Percentiles rank a stretch among this genome's conserved stretches.
phyloP scores from a whole-genome alignment of 768 basidiomycete genomes.

The Mycena metata region DNA sequence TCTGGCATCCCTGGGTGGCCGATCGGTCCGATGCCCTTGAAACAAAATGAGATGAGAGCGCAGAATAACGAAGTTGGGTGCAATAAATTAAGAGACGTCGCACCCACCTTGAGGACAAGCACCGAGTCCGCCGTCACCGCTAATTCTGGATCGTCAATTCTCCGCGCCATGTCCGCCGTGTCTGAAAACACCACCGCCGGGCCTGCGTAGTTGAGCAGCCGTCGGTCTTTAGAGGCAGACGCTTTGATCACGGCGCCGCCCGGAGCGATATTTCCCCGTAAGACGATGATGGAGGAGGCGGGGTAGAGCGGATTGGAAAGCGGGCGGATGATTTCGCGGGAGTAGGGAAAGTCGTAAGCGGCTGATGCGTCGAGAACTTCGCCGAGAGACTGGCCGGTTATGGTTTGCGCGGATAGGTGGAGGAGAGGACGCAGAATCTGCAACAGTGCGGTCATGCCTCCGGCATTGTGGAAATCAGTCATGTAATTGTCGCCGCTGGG shows the following conservation, averaged over 20 bases:
- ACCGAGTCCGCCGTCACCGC: constrained; percentile 34
- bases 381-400: constrained; percentile 77
- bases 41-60: too few relatives aligned
- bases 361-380: constrained; percentile 73
- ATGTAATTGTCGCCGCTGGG: constrained; percentile 74
- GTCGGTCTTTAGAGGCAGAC: constrained; percentile 64
- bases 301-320: constrained; percentile 72
- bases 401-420: constrained; percentile 69
- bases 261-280: constrained; percentile 75
- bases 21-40: constrained; percentile 36
- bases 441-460: constrained; percentile 70
- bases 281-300: constrained; percentile 74
- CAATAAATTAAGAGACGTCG: too few relatives aligned
- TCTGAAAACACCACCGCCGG: constrained; percentile 30
- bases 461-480: constrained; percentile 73
- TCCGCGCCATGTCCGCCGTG: constrained; percentile 61
- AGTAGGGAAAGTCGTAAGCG: constrained; percentile 60
- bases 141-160: constrained; percentile 60
- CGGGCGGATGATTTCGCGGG: constrained; percentile 68
- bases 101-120: constrained; percentile 25
- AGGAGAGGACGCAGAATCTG: constrained; percentile 71
- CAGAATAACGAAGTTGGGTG: too few relatives aligned
- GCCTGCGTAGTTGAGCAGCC: constrained; percentile 28
- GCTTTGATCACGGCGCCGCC: constrained; percentile 79
- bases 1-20: constrained; percentile 39